A percentile compares a stretch with the other conserved stretches of the same genome.
Conservation (phyloP, 164 flowering plant species). For the Magnolia changhungtana region DNA sequence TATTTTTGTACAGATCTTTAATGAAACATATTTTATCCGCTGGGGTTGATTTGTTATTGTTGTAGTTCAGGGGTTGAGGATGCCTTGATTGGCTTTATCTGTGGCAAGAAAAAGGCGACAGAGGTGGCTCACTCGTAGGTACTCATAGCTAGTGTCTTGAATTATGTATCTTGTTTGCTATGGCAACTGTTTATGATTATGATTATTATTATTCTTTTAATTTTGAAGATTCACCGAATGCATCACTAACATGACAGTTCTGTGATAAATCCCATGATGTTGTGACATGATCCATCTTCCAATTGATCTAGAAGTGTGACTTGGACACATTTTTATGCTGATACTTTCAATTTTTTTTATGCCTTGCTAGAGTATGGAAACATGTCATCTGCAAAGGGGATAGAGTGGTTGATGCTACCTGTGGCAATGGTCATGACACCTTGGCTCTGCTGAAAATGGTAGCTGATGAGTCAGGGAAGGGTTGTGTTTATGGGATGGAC, state of each 20-base stretch:
- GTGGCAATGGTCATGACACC: slow-evolving; percentile 95
- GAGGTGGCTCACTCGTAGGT: slow-evolving; percentile 88
- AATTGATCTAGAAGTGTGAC: too few species aligned
- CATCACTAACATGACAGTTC: not conserved
- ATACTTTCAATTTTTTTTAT: not conserved
- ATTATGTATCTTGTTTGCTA: not conserved
- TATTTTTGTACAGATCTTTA: not conserved
- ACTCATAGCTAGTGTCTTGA: slow-evolving; percentile 48
- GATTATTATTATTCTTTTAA: not conserved
- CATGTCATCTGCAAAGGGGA: slow-evolving; percentile 70
- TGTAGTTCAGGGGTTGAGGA: slow-evolving; percentile 46
- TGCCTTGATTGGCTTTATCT: slow-evolving; percentile 51
- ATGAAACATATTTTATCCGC: not conserved
- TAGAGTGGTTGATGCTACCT: slow-evolving; percentile 86
- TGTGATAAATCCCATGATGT: too few species aligned
- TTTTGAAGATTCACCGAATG: not conserved
- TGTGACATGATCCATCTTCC: too few species aligned
- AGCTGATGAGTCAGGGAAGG: slow-evolving; percentile 51
- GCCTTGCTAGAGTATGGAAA: slow-evolving; percentile 62
- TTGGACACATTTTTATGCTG: not conserved
- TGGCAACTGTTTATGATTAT: not conserved
- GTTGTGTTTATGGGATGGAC: slow-evolving; percentile 79
- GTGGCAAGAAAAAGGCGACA: slow-evolving; percentile 70
- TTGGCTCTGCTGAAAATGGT: slow-evolving; percentile 70
- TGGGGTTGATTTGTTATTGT: not conserved